A percentile compares a stretch with the other conserved stretches of the same genome.
These are phyloP conservation scores for Heracleum sosnowskyi DNA, from an alignment of 129 eudicot genomes.

Conservation along the genomic window DNA sequence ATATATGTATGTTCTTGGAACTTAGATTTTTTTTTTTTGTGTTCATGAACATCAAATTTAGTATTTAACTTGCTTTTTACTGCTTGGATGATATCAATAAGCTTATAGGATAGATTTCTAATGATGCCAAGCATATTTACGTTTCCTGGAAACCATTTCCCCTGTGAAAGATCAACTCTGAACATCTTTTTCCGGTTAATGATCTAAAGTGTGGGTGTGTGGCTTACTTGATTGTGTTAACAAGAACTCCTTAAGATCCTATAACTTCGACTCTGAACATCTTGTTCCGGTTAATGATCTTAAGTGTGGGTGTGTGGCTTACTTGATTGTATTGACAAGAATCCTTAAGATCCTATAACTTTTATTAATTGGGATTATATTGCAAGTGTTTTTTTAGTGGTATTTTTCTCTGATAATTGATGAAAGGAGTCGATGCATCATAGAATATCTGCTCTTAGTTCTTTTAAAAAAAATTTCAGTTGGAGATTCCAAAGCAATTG, in stretches of 20 bases:
- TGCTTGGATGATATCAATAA: neutral
- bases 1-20: conserved; percentile 58
- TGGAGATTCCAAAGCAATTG: conserved; percentile 89
- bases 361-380: neutral
- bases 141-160: neutral
- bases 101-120: neutral
- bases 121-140: neutral
- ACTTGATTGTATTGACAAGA: neutral
- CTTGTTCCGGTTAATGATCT: neutral
- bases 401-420: neutral
- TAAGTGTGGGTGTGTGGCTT: neutral
- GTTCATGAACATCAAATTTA: neutral
- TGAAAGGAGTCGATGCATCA: neutral
- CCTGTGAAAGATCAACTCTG: neutral
- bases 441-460: neutral
- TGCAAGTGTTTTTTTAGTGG: neutral
- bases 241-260: neutral
- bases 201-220: neutral
- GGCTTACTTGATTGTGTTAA: neutral
- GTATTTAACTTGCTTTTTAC: neutral
- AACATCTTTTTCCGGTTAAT: neutral
- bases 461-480: conserved; percentile 25
- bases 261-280: neutral
- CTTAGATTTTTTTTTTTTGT: neutral
- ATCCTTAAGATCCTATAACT: neutral